These are phyloP conservation scores for Cucurbita moschata DNA, from an alignment of 306 rosid species.

Conservation along the genomic window DNA sequence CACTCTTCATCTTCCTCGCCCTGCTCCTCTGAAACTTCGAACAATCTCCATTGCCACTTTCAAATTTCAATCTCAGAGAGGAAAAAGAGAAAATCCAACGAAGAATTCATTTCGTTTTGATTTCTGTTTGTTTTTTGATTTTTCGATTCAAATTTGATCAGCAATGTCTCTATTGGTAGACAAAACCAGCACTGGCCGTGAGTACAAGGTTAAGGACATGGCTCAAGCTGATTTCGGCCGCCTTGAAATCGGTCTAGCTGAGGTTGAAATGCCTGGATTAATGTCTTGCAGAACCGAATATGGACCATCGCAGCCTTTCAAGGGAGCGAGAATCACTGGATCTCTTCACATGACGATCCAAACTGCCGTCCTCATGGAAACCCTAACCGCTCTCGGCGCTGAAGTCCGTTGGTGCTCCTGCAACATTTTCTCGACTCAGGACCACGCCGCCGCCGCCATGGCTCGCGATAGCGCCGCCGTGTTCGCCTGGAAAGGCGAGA, in stretches of 20 bases:
- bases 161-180: constrained; percentile 59
- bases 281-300: constrained; percentile 47
- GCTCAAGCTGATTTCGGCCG: constrained; percentile 88
- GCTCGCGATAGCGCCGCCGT: constrained; percentile 85
- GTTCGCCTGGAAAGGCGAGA: constrained; percentile 96
- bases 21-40: background rate
- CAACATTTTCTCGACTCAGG: constrained; percentile 96
- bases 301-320: constrained; percentile 69
- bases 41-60: background rate
- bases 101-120: background rate
- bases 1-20: background rate
- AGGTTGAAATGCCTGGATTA: constrained; percentile 93
- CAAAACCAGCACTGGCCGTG: constrained; percentile 62
- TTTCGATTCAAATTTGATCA: background rate
- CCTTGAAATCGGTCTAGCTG: constrained; percentile 75
- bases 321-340: constrained; percentile 78
- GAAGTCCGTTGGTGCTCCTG: constrained; percentile 96
- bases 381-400: constrained; percentile 92
- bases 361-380: constrained; percentile 91
- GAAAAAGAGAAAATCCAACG: background rate
- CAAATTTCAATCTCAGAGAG: background rate
- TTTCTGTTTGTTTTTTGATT: background rate
- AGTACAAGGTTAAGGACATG: constrained; percentile 92
- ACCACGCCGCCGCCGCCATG: constrained; percentile 89
- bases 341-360: constrained; percentile 99